These are phyloP conservation scores for Ascochyta pisi DNA, from an alignment of 2,329 filamentous ascomycete species.

Conservation along the genomic window DNA sequence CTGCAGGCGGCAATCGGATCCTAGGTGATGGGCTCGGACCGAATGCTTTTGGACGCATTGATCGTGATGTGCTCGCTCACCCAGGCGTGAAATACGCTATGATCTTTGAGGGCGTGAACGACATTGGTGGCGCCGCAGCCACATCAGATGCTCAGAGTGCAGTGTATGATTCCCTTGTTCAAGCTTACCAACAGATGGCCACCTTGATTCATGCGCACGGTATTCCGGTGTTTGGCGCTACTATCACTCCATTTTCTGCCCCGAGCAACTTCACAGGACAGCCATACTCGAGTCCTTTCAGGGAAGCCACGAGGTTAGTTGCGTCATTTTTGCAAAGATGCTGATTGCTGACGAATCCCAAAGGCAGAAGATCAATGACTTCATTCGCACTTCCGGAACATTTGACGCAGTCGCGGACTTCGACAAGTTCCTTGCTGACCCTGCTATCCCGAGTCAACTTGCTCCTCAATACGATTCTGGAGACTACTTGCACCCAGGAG, in stretches of 20 bases:
- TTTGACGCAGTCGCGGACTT: conserved; percentile 71
- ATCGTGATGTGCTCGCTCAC: conserved; percentile 68
- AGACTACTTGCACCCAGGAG: conserved; percentile 70
- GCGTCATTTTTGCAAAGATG: background rate
- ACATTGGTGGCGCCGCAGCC: conserved; percentile 64
- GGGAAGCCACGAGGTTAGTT: conserved; percentile 61
- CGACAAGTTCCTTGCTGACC: conserved; percentile 62
- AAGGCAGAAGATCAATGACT: conserved; percentile 63
- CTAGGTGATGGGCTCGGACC: conserved; percentile 69
- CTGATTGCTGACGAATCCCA: background rate
- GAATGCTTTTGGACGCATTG: conserved; percentile 64
- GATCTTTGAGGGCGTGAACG: conserved; percentile 70
- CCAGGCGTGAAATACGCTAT: conserved; percentile 66
- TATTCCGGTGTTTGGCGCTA: conserved; percentile 67
- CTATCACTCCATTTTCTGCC: conserved; percentile 69
- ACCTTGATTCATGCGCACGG: conserved; percentile 61
- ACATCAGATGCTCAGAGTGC: conserved; percentile 54
- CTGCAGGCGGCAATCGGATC: conserved; percentile 72
- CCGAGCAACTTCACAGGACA: conserved; percentile 52
- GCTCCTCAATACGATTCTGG: conserved; percentile 63
- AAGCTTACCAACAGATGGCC: conserved; percentile 66
- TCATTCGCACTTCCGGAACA: conserved; percentile 62
- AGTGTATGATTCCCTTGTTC: conserved; percentile 60
- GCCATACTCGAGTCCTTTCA: conserved; percentile 61
- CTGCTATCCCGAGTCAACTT: conserved; percentile 56